A percentile compares a stretch with the other conserved stretches of the same genome.
Conservation (phyloP, 441 rosid genomes). For the Populus hybrid region DNA sequence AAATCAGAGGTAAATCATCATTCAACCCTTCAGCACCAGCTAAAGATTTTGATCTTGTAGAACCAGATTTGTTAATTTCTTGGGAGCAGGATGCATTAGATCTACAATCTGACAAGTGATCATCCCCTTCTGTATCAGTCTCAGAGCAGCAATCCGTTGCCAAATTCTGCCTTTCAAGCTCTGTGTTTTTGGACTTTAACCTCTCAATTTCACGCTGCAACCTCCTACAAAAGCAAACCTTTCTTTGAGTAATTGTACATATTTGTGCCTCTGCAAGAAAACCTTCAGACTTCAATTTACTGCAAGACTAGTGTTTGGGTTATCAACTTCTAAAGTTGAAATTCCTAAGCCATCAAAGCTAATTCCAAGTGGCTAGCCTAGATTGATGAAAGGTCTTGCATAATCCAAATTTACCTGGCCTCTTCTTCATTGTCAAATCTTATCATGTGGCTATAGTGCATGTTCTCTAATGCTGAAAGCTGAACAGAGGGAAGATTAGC, state of each 20-base stretch:
- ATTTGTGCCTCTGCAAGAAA: neutral
- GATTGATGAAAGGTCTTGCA: conserved; percentile 1
- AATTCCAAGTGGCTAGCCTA: conserved; percentile 7
- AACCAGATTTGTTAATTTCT: conserved; percentile 35
- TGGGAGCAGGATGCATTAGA: conserved; percentile 35
- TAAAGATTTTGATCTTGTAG: conserved; percentile 28
- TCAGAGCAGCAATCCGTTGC: conserved; percentile 69
- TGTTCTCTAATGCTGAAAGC: conserved; percentile 83
- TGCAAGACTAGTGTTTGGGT: neutral
- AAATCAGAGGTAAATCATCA: conserved; percentile 64
- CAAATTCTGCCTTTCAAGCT: conserved; percentile 33
- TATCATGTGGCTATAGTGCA: conserved; percentile 97
- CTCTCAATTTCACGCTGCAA: conserved; percentile 60
- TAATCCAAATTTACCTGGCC: conserved; percentile 59
- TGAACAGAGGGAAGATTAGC: conserved; percentile 68
- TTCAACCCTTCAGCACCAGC: conserved; percentile 41
- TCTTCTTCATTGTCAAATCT: conserved; percentile 81
- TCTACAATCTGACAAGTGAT: conserved; percentile 37
- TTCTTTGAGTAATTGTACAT: conserved; percentile 13
- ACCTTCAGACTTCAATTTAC: neutral
- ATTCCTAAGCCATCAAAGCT: conserved; percentile 11
- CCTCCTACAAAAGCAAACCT: conserved; percentile 47
- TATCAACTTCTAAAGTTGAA: conserved; percentile 14
- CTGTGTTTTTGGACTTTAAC: conserved; percentile 40
- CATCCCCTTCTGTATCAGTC: conserved; percentile 82